Percentiles rank a stretch among this genome's conserved stretches.
Conservation (phyloP, 768 basidiomycete genomes). For the Panaeolus papilionaceus region DNA sequence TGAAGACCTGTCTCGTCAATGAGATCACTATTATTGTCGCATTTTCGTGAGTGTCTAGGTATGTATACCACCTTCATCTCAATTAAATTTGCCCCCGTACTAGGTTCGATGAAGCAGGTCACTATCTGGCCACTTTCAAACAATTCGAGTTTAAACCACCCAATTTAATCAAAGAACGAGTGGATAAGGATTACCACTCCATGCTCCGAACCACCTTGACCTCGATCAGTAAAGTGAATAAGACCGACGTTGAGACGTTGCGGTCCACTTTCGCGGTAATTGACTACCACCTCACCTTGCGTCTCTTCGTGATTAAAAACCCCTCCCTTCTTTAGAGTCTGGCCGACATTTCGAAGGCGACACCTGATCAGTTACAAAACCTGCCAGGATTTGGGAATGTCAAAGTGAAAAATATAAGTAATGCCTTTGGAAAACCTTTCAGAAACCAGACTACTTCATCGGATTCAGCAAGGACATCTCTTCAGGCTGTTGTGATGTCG, state of each 20-base stretch:
- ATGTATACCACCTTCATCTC: constrained; percentile 16
- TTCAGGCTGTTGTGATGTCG: not conserved
- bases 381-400: constrained; percentile 95
- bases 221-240: constrained; percentile 92
- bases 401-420: constrained; percentile 90
- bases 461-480: not conserved
- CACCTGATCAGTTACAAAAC: constrained; percentile 74
- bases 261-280: constrained; percentile 90
- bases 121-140: constrained; percentile 91
- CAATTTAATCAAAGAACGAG: constrained; percentile 91
- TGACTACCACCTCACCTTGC: constrained; percentile 21
- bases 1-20: constrained; percentile 78
- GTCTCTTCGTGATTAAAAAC: constrained; percentile 15
- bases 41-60: constrained; percentile 69
- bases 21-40: constrained; percentile 91
- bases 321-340: constrained; percentile 67
- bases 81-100: constrained; percentile 14
- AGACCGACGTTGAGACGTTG: constrained; percentile 95
- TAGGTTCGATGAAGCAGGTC: constrained; percentile 90
- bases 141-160: constrained; percentile 94
- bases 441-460: constrained; percentile 61
- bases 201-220: constrained; percentile 85
- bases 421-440: constrained; percentile 91
- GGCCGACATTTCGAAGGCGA: constrained; percentile 76
- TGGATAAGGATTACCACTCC: constrained; percentile 87